Evolutionary conservation across 1,139 yeast species (phyloP).

Genomic region (Suhomyces panamericanus): DNA sequence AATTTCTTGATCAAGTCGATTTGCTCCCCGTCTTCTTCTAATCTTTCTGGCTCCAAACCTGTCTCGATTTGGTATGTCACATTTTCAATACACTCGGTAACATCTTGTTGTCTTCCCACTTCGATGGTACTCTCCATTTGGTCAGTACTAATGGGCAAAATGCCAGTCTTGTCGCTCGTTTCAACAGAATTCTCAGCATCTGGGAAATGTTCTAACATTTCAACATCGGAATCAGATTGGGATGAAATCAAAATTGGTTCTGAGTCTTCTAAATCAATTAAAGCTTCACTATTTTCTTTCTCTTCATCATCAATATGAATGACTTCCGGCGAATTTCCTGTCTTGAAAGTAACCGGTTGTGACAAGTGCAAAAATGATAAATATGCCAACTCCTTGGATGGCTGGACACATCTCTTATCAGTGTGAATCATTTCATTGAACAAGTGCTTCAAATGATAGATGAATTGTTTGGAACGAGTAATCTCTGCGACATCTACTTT

Average conservation of each 20-base stretch:
- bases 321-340: not conserved
- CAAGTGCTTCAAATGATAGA: slow-evolving; percentile 66
- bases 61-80: slow-evolving; percentile 91
- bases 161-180: slow-evolving; percentile 15
- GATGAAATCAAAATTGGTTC: slow-evolving; percentile 16
- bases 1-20: slow-evolving; percentile 72
- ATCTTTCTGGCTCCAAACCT: slow-evolving; percentile 67
- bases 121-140: slow-evolving; percentile 73
- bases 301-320: slow-evolving; percentile 7
- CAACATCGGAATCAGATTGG: slow-evolving; percentile 14
- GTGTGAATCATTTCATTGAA: slow-evolving; percentile 71
- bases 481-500: slow-evolving; percentile 72
- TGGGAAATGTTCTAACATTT: slow-evolving; percentile 10
- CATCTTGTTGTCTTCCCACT: slow-evolving; percentile 93
- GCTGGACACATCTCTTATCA: slow-evolving; percentile 65
- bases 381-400: slow-evolving; percentile 82
- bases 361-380: slow-evolving; percentile 80
- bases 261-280: slow-evolving; percentile 9
- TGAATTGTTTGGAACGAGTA: slow-evolving; percentile 77
- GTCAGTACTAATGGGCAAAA: slow-evolving; percentile 51
- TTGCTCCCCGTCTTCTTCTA: slow-evolving; percentile 81
- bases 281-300: slow-evolving; percentile 6
- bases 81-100: slow-evolving; percentile 94
- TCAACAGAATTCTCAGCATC: slow-evolving; percentile 1
- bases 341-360: slow-evolving; percentile 59